Percentiles rank a stretch among this genome's conserved stretches.
These are phyloP conservation scores for Scheffersomyces stipitis DNA, from an alignment of 805 yeast species.

Conservation along the genomic window DNA sequence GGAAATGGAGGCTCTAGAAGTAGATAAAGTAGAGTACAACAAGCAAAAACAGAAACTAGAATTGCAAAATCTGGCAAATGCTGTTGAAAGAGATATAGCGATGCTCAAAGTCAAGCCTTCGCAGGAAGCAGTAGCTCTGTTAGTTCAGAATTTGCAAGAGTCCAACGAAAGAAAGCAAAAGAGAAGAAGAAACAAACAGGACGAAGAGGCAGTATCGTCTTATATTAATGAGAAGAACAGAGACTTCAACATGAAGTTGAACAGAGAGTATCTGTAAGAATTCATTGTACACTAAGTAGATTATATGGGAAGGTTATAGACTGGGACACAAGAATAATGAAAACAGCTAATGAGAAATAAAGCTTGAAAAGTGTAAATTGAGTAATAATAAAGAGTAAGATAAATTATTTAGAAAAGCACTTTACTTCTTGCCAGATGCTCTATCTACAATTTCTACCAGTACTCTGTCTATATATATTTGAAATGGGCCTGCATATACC, in stretches of 20 bases:
- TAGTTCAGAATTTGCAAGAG: conserved; percentile 34
- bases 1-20: conserved; percentile 38
- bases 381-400: no score
- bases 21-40: conserved; percentile 44
- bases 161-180: conserved; percentile 35
- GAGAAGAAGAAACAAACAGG: conserved; percentile 35
- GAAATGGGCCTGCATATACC: no score
- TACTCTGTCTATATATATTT: no score
- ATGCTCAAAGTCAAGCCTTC: conserved; percentile 29
- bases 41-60: conserved; percentile 31
- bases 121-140: conserved; percentile 16
- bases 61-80: neutral
- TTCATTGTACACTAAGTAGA: no score
- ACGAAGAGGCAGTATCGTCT: conserved; percentile 36
- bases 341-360: no score
- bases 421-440: no score
- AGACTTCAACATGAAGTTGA: conserved; percentile 68
- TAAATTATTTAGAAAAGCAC: no score
- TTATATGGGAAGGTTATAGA: no score
- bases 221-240: conserved; percentile 70
- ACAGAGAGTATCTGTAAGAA: conserved; percentile 51
- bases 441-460: no score
- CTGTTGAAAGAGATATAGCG: neutral
- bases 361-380: no score
- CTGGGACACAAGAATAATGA: no score